Base-by-base conservation (phyloP, 345 rosid species). In the Syzygium aqueum region DNA sequence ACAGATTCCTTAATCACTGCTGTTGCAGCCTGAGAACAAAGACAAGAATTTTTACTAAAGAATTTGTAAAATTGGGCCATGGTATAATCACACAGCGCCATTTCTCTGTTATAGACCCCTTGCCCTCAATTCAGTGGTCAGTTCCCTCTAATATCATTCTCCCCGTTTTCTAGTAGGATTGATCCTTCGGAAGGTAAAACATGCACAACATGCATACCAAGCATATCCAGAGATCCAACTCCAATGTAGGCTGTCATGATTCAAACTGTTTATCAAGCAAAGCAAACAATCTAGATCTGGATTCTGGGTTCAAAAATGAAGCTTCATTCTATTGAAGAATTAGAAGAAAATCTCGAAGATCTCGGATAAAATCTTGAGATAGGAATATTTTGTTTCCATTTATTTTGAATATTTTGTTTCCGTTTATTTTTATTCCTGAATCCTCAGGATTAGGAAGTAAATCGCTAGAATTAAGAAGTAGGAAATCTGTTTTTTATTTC, bases 1-100 rank as follows among this genome's bases (percentile, higher is more conserved):
- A 96, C 97, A 83, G 99, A 96, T 91, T 98, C 99, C 92, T 91
- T 94, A 57, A 98, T 93, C 85, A 98, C 97, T 89, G 93, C 88
- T 57, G 96, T 92, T 88, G 99, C 99, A 43, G 99, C 99, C 99
- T 96, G 92, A 78, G 85, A 90, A 89, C 88, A 87, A 85, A 59
- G n/a, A 84, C n/a, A 33, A 49, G 53, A 86, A 52, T 82, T 40
- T 51, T 33, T 28, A 25, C 0, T 49, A 37, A 51, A 43, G 53
- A 85, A 56, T 6, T 63, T 19, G 12, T 73, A 73, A 73, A 33
- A 73, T 19, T 73, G 0, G 46, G 80, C 80, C 43, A 11, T 61
- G 53, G 33, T 51, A 65, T 63, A 6, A 14, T 53, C 63, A 40
- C 33, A 33, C 80, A 73, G 14, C 80, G 19, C 80, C 80, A 0